phyloP scores from a whole-genome alignment of 441 rosid species.

The Populus hybrid region DNA sequence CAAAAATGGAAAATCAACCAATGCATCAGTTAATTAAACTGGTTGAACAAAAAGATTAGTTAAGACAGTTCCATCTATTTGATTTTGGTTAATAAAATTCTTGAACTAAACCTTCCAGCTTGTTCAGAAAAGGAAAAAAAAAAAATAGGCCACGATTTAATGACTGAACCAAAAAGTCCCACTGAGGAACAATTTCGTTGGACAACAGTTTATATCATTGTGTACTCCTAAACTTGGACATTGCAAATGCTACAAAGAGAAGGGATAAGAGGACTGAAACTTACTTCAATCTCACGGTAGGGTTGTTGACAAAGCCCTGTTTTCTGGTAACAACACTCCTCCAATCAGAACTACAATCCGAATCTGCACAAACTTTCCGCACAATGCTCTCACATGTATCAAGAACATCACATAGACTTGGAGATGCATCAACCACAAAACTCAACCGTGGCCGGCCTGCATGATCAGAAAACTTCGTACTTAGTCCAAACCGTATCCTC shows the following conservation, averaged over 20 bases:
- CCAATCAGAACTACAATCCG: slow-evolving; percentile 72
- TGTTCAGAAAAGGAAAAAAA: too few relatives aligned
- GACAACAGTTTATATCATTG: not conserved
- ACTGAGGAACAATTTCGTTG: not conserved
- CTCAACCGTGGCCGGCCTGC: slow-evolving; percentile 70
- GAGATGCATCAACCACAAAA: slow-evolving; percentile 55
- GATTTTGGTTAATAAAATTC: too few relatives aligned
- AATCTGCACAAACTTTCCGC: slow-evolving; percentile 35
- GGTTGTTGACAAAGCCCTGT: slow-evolving; percentile 30
- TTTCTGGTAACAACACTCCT: slow-evolving; percentile 38
- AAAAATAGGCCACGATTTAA: too few relatives aligned
- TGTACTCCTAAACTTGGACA: not conserved
- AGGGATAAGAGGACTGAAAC: slow-evolving; percentile 19
- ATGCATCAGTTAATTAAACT: too few relatives aligned
- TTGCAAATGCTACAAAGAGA: not conserved
- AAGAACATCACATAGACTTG: slow-evolving; percentile 50
- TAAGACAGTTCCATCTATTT: too few relatives aligned
- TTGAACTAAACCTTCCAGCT: too few relatives aligned
- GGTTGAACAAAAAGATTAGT: too few relatives aligned
- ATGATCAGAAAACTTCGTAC: slow-evolving; percentile 43
- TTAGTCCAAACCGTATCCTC: slow-evolving; percentile 60
- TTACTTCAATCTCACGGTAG: slow-evolving; percentile 72
- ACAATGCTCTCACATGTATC: slow-evolving; percentile 57
- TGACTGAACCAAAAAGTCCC: too few relatives aligned
- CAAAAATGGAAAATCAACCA: too few relatives aligned